Evolutionary conservation across 495 filamentous ascomycete species (phyloP).

Genomic region (Penicillium goetzii): DNA sequence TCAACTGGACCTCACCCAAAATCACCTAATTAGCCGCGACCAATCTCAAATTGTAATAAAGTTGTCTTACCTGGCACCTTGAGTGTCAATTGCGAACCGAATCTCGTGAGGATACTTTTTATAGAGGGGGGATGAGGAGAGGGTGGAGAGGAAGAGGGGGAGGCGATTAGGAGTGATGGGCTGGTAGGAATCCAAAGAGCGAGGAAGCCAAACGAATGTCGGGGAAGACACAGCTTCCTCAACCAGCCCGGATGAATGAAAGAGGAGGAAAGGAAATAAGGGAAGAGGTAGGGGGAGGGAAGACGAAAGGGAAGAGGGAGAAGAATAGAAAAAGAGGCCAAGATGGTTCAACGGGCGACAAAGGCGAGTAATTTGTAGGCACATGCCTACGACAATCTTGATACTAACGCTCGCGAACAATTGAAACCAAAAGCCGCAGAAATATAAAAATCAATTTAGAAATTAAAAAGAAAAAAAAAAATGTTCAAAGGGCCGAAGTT

Average conservation of each 20-base stretch:
- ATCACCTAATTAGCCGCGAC: neutral
- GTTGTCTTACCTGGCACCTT: neutral
- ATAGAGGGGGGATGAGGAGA: neutral
- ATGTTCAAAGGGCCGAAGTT: constrained; percentile 13
- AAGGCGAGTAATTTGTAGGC: constrained; percentile 24
- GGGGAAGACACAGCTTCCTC: constrained; percentile 32
- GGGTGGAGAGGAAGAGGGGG: neutral
- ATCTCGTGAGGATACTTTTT: neutral
- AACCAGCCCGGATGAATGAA: constrained; percentile 24
- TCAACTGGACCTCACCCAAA: neutral
- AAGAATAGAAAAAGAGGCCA: constrained; percentile 21
- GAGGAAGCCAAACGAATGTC: constrained; percentile 32
- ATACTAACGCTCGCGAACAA: constrained; percentile 16
- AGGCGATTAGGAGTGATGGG: constrained; percentile 15
- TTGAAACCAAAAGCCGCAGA: constrained; percentile 11
- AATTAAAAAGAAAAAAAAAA: constrained; percentile 14
- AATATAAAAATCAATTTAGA: constrained; percentile 12
- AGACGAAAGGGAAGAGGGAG: neutral
- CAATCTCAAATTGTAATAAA: neutral
- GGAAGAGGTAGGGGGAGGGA: constrained; percentile 21
- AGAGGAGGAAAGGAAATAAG: constrained; percentile 26
- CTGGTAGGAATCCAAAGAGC: constrained; percentile 22
- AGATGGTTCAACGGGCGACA: constrained; percentile 19
- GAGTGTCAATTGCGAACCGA: neutral
- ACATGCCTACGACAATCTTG: constrained; percentile 20